Evolutionary conservation across 192 early-diverging fungal species (phyloP).

Genomic region (Backusella mclennaniae): DNA sequence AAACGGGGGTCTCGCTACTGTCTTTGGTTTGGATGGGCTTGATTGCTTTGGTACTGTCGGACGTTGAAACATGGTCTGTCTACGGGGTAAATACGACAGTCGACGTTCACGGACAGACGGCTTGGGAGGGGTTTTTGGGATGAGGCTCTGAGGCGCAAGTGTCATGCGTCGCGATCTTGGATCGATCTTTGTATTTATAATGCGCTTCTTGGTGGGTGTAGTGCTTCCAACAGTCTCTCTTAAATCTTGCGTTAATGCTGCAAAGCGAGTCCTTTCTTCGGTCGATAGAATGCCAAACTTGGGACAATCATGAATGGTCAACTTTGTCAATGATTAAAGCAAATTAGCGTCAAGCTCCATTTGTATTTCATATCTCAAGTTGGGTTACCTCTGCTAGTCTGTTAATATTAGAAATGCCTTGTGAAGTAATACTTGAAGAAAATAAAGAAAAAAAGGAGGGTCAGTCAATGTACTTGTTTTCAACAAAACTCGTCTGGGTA

Average conservation of each 20-base stretch:
- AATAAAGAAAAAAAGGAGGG: background rate
- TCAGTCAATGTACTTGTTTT: background rate
- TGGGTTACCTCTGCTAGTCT: background rate
- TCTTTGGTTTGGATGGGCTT: background rate
- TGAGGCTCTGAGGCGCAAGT: background rate
- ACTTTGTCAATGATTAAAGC: background rate
- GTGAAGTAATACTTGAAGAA: background rate
- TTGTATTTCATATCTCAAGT: background rate
- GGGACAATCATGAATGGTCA: background rate
- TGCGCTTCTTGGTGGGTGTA: background rate
- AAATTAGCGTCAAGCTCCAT: background rate
- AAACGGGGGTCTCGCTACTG: background rate
- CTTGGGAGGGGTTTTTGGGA: slow-evolving; percentile 1
- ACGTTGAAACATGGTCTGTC: background rate
- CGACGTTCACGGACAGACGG: slow-evolving; percentile 3
- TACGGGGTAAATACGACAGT: slow-evolving; percentile 3
- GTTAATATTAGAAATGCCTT: background rate
- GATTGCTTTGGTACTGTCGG: background rate
- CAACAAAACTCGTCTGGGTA: background rate
- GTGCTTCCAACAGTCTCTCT: background rate
- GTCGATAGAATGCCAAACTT: background rate
- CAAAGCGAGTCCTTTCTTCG: background rate
- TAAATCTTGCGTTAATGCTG: background rate
- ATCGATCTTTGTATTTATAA: background rate
- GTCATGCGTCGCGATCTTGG: background rate